Evolutionary conservation across 371 early-diverging fungal genomes (phyloP), one percentile per base, ranked within the genome.

Genomic region (Apophysomyces elegans): DNA sequence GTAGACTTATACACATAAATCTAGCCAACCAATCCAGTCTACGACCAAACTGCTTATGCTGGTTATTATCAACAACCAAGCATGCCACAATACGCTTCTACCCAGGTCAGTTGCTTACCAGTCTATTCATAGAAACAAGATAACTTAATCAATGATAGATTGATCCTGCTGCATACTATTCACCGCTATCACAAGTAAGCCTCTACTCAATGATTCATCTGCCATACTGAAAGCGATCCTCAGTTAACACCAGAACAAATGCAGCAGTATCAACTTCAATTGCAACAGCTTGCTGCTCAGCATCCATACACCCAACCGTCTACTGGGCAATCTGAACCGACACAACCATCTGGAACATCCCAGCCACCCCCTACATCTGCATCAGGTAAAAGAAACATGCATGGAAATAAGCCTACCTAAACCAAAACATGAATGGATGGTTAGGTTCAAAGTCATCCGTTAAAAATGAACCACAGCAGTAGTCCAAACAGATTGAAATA

Each of bases 31-130:
- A 66, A 38, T 18, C 58, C 68, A 5, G 69, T 68, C 7, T 76
- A 68, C 59, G 76, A 76, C 14, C 76, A 76, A 26, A 64, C 43
- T 56, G 63, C 71, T 18, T 74, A 74, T 46, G 62, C 72, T 57
- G 68, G 71, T 36, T 73, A 70, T 35, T 66, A 70, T 37, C 66
- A 67, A 7, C 65, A 64, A 26, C 72, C 67, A 41, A 67, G 57
- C 67, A 73, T 66, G 50, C 68, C 62, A 41, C 73, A 64, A 37
- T 73, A 64, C 56, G 59, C 66, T 37, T 66, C 47, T 62, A 67
- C 65, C 16, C 66, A 68, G 59, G 68, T 64, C 58, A 60, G 54
- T 32, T 26, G 32, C 32, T 26, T 26, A 26, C 32, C 32, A 26
- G 37, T 39, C 11, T 18, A 5, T 45, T 12, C 46, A 13, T 1